A percentile compares a stretch with the other conserved stretches of the same genome.
Evolutionary conservation across 106 monocot genomes (phyloP).

Genomic region (Platanthera guangdongensis): DNA sequence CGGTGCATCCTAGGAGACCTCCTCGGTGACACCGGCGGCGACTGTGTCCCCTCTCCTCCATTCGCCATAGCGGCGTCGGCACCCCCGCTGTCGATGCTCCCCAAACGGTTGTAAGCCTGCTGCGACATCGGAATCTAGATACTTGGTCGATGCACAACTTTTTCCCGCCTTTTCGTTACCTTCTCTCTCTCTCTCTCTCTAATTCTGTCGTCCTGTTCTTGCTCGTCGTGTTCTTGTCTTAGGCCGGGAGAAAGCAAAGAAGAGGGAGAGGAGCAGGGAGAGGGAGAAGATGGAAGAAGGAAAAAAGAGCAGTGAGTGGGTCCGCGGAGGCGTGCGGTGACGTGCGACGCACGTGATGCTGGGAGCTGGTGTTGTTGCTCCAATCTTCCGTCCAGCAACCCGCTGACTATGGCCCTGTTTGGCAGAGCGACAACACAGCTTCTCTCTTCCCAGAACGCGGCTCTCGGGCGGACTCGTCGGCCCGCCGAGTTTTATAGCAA

Average conservation of each 20-base stretch:
- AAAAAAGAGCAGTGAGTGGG: not conserved
- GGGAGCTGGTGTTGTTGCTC: not conserved
- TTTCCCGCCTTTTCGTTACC: not conserved
- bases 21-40: conserved; percentile 57
- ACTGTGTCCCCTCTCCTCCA: conserved; percentile 27
- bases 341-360: not conserved
- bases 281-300: not conserved
- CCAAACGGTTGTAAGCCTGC: conserved; percentile 46
- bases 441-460: too few relatives aligned
- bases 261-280: not conserved
- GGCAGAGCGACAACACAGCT: too few relatives aligned
- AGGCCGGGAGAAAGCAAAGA: not conserved
- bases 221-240: too few relatives aligned
- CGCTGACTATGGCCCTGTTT: too few relatives aligned
- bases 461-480: too few relatives aligned
- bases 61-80: not conserved
- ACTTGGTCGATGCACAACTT: not conserved
- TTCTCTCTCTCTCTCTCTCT: not conserved
- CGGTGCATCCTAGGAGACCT: conserved; percentile 25
- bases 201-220: not conserved
- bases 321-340: not conserved
- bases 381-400: too few relatives aligned
- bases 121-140: conserved; percentile 15
- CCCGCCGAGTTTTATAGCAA: too few relatives aligned
- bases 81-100: conserved; percentile 30